phyloP scores from a whole-genome alignment of 129 eudicot genomes.

The Flaveria trinervia region DNA sequence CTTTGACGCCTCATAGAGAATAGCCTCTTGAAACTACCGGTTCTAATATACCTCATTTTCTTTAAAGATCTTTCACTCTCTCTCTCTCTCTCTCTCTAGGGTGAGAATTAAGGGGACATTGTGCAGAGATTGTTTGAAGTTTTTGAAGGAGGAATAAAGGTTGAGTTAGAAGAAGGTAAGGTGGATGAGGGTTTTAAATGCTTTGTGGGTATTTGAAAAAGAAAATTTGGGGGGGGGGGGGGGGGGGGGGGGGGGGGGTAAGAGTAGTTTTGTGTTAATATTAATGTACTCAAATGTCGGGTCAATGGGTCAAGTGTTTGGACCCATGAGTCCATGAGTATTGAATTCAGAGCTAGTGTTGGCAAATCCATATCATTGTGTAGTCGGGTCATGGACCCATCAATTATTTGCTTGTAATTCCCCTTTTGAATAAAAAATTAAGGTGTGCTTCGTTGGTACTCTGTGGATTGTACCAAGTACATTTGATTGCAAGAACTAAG shows the following conservation, averaged over 20 bases:
- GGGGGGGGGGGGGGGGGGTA: constrained; percentile 16
- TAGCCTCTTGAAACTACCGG: constrained; percentile 80
- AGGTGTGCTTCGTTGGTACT: constrained; percentile 40
- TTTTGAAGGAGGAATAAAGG: constrained; percentile 22
- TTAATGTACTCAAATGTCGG: constrained; percentile 28
- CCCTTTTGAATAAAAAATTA: constrained; percentile 20
- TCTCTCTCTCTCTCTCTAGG: constrained; percentile 41
- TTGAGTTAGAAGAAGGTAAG: constrained; percentile 26
- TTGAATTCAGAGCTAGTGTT: constrained; percentile 29
- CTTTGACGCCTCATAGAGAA: constrained; percentile 72
- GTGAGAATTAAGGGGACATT: constrained; percentile 43
- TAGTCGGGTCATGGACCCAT: constrained; percentile 37
- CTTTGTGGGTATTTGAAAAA: constrained; percentile 8
- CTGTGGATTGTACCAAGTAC: constrained; percentile 30
- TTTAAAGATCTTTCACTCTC: neutral
- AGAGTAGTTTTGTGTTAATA: constrained; percentile 25
- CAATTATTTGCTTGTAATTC: constrained; percentile 39
- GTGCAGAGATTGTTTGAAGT: constrained; percentile 29
- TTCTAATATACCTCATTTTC: constrained; percentile 72
- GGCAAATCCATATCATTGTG: constrained; percentile 41
- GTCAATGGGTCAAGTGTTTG: constrained; percentile 40
- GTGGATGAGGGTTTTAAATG: constrained; percentile 46
- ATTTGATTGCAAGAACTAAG: constrained; percentile 21
- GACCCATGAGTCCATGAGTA: constrained; percentile 40
- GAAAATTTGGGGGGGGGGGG: neutral